Percentiles rank a stretch among this genome's conserved stretches.
Evolutionary conservation across 306 rosid genomes (phyloP).

Genomic region (Dalbergia oliveri): DNA sequence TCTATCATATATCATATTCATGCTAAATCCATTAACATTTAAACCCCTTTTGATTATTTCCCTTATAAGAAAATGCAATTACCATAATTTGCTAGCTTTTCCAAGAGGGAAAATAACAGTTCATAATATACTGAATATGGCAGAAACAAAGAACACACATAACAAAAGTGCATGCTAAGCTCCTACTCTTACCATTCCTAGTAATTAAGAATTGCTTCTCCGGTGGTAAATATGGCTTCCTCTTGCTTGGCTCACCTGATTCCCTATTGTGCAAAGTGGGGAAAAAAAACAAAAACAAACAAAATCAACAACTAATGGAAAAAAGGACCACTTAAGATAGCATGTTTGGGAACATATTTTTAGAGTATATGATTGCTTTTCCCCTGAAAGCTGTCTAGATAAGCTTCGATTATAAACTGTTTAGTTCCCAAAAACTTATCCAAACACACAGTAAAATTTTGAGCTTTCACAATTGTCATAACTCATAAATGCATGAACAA

Average conservation of each 20-base stretch:
- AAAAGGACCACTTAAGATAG: background rate
- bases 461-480: background rate
- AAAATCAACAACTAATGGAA: background rate
- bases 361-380: too few relatives aligned
- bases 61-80: background rate
- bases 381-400: too few relatives aligned
- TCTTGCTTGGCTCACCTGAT: slow-evolving; percentile 90
- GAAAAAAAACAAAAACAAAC: background rate
- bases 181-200: slow-evolving; percentile 74
- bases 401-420: too few relatives aligned
- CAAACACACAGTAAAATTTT: background rate
- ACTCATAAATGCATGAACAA: background rate
- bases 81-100: slow-evolving; percentile 7
- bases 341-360: too few relatives aligned
- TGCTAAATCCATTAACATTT: too few relatives aligned
- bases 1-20: too few relatives aligned
- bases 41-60: too few relatives aligned
- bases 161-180: background rate
- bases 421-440: too few relatives aligned
- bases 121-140: background rate
- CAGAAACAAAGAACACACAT: background rate
- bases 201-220: slow-evolving; percentile 92
- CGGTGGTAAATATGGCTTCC: slow-evolving; percentile 85
- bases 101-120: background rate
- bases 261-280: slow-evolving; percentile 66